Evolutionary conservation across 805 yeast species (phyloP), one percentile per base, ranked within the genome.

Genomic region (Saccharomycopsis olivae): DNA sequence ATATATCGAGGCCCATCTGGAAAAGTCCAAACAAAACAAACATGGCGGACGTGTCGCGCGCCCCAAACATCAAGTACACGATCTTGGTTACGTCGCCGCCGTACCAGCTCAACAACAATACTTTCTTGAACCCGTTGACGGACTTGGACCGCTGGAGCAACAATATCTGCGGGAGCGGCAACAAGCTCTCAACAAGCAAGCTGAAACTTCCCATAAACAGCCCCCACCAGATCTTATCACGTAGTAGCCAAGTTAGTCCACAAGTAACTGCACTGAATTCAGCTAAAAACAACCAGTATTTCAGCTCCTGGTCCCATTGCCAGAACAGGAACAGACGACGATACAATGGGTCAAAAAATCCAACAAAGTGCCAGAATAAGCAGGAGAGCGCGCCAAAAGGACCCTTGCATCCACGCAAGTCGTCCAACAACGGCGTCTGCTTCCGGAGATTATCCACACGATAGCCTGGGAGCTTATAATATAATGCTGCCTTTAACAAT

Each of bases 11-110:
- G 17, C 70, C 53, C 77, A 82, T 81, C 61, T 85, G 95, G 55
- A 84, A 80, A 32, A 78, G 57, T 0, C 84, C 92, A 41, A 86
- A 86, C 35, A 73, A 53, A 6, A 81, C 66, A 54, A 83, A 83
- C 5, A 82, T 63, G 5, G 61, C 49, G 2, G 87, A 77, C 21
- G 83, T 71, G 49, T 82, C 69, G 39, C 69, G 70, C 1, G 92
- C 81, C 13, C 94, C 94, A 56, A 68, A 82, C n/a, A 82, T 51
- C 39, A 84, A 62, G 52, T 83, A 84, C 38, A 78, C 64, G 18
- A 85, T 71, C 55, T 88, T 88, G 29, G 85, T 70, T 30, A 79
- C 63, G 59, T 87, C 96, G 42, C 96, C 96, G 44, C 89, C 78
- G 3, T 87, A 63, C 96, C 96, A 87, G 52, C 88, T 78, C 15